Evolutionary conservation across 179 eudicot species (phyloP).

Genomic region (Carnegiea gigantea): DNA sequence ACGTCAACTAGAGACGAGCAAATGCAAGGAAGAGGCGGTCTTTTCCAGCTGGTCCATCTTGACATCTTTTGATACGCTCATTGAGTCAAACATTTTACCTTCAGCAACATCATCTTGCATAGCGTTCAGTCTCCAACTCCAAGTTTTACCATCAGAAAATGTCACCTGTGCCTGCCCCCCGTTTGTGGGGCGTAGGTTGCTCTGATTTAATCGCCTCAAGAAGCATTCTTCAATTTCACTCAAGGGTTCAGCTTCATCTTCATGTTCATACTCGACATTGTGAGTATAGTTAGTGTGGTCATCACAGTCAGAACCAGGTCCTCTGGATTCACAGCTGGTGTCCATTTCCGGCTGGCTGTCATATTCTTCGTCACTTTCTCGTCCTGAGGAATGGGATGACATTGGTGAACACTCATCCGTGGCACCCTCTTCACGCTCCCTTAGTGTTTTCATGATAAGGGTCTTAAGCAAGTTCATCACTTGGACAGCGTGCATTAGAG

Average conservation of each 20-base stretch:
- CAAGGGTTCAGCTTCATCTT: conserved; percentile 41
- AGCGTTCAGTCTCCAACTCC: conserved; percentile 27
- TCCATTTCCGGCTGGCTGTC: conserved; percentile 64
- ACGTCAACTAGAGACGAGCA: conserved; percentile 34
- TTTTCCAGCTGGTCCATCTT: conserved; percentile 28
- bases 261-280: conserved; percentile 34
- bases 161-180: conserved; percentile 17
- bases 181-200: conserved; percentile 24
- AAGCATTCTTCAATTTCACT: conserved; percentile 70
- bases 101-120: conserved; percentile 6
- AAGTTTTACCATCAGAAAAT: conserved; percentile 23
- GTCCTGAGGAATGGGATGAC: conserved; percentile 52
- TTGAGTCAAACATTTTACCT: conserved; percentile 12
- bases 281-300: conserved; percentile 34
- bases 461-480: conserved; percentile 93
- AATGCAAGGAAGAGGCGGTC: conserved; percentile 31
- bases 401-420: conserved; percentile 58
- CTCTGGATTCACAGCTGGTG: conserved; percentile 59
- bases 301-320: conserved; percentile 48
- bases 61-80: conserved; percentile 28
- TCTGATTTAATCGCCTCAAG: conserved; percentile 50
- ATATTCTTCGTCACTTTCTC: conserved; percentile 47
- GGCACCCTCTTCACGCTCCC: conserved; percentile 68
- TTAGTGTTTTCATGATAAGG: conserved; percentile 62
- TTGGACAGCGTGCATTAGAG: conserved; percentile 97